phyloP scores from a whole-genome alignment of 805 yeast genomes.

The Allodekkera sacchari region DNA sequence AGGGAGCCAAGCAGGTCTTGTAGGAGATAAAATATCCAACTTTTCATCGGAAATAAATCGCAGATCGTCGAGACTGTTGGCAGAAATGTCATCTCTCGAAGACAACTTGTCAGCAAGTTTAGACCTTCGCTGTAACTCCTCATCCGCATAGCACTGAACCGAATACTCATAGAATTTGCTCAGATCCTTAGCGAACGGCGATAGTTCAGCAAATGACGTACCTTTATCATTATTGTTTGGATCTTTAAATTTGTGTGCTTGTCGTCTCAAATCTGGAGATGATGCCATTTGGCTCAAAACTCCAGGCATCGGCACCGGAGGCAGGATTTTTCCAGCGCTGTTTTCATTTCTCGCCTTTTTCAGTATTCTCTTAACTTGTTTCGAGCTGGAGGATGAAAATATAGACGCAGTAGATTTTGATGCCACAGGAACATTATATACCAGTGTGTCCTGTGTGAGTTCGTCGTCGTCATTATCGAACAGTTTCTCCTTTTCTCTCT shows the following conservation, averaged over 20 bases:
- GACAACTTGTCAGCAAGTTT: conserved; percentile 4
- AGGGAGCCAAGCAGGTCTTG: conserved; percentile 67
- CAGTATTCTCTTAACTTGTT: conserved; percentile 14
- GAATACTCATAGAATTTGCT: conserved; percentile 34
- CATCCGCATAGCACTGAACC: conserved; percentile 26
- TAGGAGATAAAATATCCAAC: conserved; percentile 41
- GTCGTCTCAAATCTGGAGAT: conserved; percentile 1
- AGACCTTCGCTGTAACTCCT: conserved; percentile 29
- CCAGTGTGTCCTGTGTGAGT: conserved; percentile 29
- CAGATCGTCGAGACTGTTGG: conserved; percentile 42
- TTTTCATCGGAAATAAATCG: conserved; percentile 55
- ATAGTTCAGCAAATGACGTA: conserved; percentile 19
- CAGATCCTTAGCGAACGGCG: conserved; percentile 31
- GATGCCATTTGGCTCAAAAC: too few species aligned
- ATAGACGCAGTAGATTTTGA: conserved; percentile 24
- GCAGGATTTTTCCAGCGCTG: conserved; percentile 22
- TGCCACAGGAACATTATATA: conserved; percentile 50
- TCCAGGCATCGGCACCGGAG: conserved; percentile 46
- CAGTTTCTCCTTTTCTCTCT: conserved; percentile 19
- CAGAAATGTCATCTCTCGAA: not conserved
- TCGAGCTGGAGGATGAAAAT: conserved; percentile 12
- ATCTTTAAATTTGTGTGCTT: conserved; percentile 4
- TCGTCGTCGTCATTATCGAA: conserved; percentile 25
- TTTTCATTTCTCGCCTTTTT: conserved; percentile 19
- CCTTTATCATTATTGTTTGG: conserved; percentile 20